These are phyloP conservation scores for Nitzschia sp. DNA, from an alignment of 108 stramenopile species.

Conservation along the genomic window DNA sequence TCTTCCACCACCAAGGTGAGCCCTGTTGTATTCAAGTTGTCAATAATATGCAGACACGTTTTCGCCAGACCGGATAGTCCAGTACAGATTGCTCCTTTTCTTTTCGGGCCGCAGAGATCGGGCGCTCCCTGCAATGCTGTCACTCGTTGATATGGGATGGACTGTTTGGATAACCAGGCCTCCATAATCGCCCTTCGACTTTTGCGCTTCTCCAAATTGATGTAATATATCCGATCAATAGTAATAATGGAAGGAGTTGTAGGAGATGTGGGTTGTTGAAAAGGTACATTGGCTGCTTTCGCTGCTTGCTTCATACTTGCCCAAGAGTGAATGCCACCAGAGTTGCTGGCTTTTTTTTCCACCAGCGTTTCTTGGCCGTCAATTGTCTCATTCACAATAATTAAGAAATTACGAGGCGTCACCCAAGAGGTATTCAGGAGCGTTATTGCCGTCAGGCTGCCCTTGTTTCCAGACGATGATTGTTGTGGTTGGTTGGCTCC, in stretches of 20 bases:
- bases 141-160: background rate
- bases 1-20: slow-evolving; percentile 5
- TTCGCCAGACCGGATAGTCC: background rate
- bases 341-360: background rate
- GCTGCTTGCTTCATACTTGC: background rate
- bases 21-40: background rate
- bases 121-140: background rate
- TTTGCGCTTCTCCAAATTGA: background rate
- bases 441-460: background rate
- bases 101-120: background rate
- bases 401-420: background rate
- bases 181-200: background rate
- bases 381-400: background rate
- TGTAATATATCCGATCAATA: slow-evolving; percentile 3
- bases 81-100: background rate
- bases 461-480: too few relatives aligned
- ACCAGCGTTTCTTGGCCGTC: background rate
- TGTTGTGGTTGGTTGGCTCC: too few relatives aligned
- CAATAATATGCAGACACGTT: background rate
- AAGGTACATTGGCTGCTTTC: too few relatives aligned
- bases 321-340: background rate
- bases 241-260: background rate
- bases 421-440: background rate
- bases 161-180: background rate
- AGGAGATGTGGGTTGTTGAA: background rate